phyloP scores from a whole-genome alignment of 441 rosid species.

The Breynia disticha region DNA sequence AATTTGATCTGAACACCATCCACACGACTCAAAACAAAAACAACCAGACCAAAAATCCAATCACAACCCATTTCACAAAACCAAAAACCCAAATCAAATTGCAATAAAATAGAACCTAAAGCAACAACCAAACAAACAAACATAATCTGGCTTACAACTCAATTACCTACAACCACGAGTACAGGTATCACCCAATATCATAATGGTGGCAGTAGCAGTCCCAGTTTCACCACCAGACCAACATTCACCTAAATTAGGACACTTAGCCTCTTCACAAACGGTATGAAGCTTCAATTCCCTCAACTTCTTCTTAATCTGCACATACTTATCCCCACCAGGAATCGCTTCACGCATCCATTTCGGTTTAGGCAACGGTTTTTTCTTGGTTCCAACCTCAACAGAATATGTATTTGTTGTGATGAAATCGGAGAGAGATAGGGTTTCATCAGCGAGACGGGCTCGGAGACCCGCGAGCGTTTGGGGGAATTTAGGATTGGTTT shows the following conservation, averaged over 20 bases:
- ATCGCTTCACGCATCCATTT: slow-evolving; percentile 93
- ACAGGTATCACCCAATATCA: slow-evolving; percentile 95
- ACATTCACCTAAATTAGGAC: slow-evolving; percentile 90
- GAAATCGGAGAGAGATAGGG: slow-evolving; percentile 63
- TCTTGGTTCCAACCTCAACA: slow-evolving; percentile 92
- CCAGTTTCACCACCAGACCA: slow-evolving; percentile 99
- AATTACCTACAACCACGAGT: slow-evolving; percentile 88
- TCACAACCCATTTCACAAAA: not conserved
- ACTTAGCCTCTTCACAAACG: slow-evolving; percentile 92
- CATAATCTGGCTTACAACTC: too few relatives aligned
- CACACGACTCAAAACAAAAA: not conserved
- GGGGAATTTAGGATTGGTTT: slow-evolving; percentile 30
- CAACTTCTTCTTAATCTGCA: slow-evolving; percentile 90
- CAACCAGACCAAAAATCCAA: not conserved
- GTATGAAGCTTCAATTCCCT: slow-evolving; percentile 89
- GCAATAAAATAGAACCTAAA: too few relatives aligned
- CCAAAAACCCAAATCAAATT: too few relatives aligned
- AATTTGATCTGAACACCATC: not conserved
- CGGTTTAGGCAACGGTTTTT: slow-evolving; percentile 91
- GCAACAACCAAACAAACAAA: too few relatives aligned
- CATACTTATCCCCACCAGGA: slow-evolving; percentile 92
- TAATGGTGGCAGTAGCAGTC: slow-evolving; percentile 91
- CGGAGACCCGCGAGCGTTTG: slow-evolving; percentile 70
- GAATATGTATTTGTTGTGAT: slow-evolving; percentile 42
- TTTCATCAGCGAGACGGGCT: slow-evolving; percentile 65